These are phyloP conservation scores for Pleurostoma richardsiae DNA, from an alignment of 2,329 filamentous ascomycete species.

Conservation along the genomic window DNA sequence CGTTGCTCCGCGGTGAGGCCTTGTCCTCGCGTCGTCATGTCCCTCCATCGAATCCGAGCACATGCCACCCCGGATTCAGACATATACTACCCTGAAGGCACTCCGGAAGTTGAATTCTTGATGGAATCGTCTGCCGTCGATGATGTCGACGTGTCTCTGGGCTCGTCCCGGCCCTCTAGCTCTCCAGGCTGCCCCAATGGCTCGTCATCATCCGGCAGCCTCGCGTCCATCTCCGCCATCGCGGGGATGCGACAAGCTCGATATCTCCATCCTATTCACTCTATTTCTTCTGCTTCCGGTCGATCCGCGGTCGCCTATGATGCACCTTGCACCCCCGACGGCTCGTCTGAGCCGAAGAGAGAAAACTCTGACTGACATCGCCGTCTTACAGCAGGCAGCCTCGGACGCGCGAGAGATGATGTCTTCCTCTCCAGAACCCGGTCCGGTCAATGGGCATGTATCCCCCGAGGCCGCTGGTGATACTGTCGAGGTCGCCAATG, in stretches of 20 bases:
- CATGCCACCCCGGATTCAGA: slow-evolving; percentile 28
- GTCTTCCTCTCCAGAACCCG: slow-evolving; percentile 56
- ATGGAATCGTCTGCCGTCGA: slow-evolving; percentile 28
- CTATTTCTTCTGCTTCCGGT: slow-evolving; percentile 15
- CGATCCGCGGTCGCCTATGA: slow-evolving; percentile 25
- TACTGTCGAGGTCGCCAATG: slow-evolving; percentile 30
- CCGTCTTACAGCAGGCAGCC: slow-evolving; percentile 52
- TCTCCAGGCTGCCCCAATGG: slow-evolving; percentile 33
- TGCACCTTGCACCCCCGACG: slow-evolving; percentile 17
- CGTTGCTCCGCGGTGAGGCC: slow-evolving; percentile 17
- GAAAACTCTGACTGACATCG: slow-evolving; percentile 38
- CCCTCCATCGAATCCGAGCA: slow-evolving; percentile 26
- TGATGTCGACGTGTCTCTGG: slow-evolving; percentile 22
- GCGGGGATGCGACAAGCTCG: slow-evolving; percentile 37
- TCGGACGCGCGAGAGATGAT: slow-evolving; percentile 58
- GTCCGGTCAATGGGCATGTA: slow-evolving; percentile 62
- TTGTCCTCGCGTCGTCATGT: slow-evolving; percentile 27
- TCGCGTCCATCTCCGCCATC: slow-evolving; percentile 39
- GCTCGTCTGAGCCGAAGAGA: slow-evolving; percentile 22
- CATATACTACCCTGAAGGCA: slow-evolving; percentile 16
- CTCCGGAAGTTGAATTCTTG: slow-evolving; percentile 18
- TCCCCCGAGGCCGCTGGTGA: slow-evolving; percentile 47
- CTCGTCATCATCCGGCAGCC: slow-evolving; percentile 38
- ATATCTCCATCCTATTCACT: slow-evolving; percentile 18
- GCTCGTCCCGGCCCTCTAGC: slow-evolving; percentile 12